phyloP scores from a whole-genome alignment of 148 eudicot genomes.

The Gaultheria prostrata region DNA sequence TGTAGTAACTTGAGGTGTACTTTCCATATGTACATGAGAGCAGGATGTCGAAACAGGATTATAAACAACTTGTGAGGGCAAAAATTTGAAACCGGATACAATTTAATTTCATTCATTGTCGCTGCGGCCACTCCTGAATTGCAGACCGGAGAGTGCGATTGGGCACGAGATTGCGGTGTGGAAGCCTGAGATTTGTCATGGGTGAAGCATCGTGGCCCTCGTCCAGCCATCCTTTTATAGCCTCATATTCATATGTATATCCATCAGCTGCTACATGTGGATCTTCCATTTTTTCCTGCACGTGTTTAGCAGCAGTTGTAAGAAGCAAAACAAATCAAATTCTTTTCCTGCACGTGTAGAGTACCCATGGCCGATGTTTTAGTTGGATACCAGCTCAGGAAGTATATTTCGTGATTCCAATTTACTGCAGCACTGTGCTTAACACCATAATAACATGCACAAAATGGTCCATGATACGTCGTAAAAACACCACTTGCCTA shows the following conservation, averaged over 20 bases:
- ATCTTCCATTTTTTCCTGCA: slow-evolving; percentile 88
- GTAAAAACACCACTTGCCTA: not conserved
- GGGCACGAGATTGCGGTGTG: slow-evolving; percentile 57
- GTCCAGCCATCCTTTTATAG: slow-evolving; percentile 81
- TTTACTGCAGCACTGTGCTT: too few species aligned
- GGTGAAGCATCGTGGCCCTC: slow-evolving; percentile 80
- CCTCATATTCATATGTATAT: slow-evolving; percentile 86
- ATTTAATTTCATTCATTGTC: slow-evolving; percentile 17
- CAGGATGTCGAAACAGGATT: not conserved
- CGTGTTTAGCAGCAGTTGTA: not conserved
- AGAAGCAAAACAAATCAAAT: not conserved
- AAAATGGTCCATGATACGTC: not conserved
- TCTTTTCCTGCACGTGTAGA: not conserved
- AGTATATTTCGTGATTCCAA: too few species aligned
- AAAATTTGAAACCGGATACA: not conserved
- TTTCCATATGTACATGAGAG: not conserved
- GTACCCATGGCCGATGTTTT: too few species aligned
- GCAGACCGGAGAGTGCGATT: slow-evolving; percentile 91
- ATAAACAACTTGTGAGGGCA: not conserved
- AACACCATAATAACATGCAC: too few species aligned
- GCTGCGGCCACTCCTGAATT: slow-evolving; percentile 80
- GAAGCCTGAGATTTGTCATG: slow-evolving; percentile 64
- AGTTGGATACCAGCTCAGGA: too few species aligned
- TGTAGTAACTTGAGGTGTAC: not conserved
- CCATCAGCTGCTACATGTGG: slow-evolving; percentile 94